Evolutionary conservation across 148 eudicot species (phyloP).

Genomic region (Diospyros lotus): DNA sequence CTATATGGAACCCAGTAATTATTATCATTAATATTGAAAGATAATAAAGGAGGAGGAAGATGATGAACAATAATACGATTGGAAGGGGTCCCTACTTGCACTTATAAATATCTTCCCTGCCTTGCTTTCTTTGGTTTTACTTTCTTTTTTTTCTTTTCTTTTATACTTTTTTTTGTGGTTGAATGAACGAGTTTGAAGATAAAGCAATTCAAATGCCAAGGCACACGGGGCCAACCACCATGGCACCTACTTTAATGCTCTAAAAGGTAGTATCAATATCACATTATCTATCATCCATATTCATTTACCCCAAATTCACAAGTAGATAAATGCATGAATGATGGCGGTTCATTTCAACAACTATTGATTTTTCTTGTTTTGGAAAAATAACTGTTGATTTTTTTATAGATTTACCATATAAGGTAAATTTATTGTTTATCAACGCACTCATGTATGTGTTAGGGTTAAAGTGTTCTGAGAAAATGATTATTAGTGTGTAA

Average conservation of each 20-base stretch:
- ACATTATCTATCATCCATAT: neutral
- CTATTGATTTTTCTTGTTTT: neutral
- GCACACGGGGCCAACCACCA: slow-evolving; percentile 34
- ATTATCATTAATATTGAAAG: neutral
- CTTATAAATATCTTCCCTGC: slow-evolving; percentile 17
- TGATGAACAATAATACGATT: neutral
- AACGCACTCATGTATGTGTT: too few relatives aligned
- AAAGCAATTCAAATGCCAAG: slow-evolving; percentile 32
- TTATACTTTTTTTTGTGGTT: slow-evolving; percentile 27
- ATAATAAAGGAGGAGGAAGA: neutral
- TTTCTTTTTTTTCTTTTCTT: slow-evolving; percentile 1
- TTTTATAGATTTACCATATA: neutral
- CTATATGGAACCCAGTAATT: neutral
- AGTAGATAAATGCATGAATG: neutral
- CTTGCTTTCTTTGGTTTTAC: slow-evolving; percentile 11
- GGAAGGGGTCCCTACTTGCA: slow-evolving; percentile 7
- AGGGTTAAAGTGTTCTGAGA: too few relatives aligned
- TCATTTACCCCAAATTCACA: neutral
- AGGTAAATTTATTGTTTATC: neutral
- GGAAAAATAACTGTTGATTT: too few relatives aligned
- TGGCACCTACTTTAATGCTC: slow-evolving; percentile 35
- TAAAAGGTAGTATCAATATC: neutral
- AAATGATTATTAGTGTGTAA: too few relatives aligned
- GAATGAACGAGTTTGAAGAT: slow-evolving; percentile 30
- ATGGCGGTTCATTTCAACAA: neutral